Evolutionary conservation across 176 grass and related monocot species (phyloP).

Genomic region (Puccinellia tenuiflora): DNA sequence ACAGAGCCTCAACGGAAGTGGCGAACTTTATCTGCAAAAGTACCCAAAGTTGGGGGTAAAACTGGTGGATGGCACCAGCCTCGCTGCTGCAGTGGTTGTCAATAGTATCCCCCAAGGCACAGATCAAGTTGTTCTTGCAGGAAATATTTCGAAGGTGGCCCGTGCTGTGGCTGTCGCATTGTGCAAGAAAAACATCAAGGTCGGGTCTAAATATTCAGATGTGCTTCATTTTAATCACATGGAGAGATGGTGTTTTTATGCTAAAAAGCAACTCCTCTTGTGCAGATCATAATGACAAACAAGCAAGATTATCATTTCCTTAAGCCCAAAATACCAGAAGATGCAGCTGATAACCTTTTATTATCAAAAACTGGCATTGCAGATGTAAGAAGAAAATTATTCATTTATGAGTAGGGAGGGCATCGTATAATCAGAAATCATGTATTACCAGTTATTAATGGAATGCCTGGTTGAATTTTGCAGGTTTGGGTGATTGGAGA

Average conservation of each 20-base stretch:
- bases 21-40: constrained; percentile 71
- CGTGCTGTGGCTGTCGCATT: constrained; percentile 42
- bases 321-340: constrained; percentile 54
- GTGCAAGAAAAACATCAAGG: constrained; percentile 70
- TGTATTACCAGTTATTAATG: background rate
- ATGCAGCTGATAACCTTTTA: constrained; percentile 39
- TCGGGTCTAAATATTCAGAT: constrained; percentile 4
- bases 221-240: background rate
- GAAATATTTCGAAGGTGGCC: constrained; percentile 69
- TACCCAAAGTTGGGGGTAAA: constrained; percentile 62
- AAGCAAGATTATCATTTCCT: constrained; percentile 76
- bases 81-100: constrained; percentile 73
- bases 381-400: constrained; percentile 37
- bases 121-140: constrained; percentile 54
- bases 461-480: constrained; percentile 10
- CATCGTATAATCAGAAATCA: background rate
- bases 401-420: background rate
- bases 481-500: constrained; percentile 84
- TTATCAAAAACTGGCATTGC: constrained; percentile 50
- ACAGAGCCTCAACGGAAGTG: constrained; percentile 62
- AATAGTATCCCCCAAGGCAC: constrained; percentile 53
- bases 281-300: constrained; percentile 61
- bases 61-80: constrained; percentile 80
- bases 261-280: background rate
- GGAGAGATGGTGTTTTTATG: background rate